Conservation (phyloP, 1,284 basidiomycete genomes). For the Apiotrichum siamense region DNA sequence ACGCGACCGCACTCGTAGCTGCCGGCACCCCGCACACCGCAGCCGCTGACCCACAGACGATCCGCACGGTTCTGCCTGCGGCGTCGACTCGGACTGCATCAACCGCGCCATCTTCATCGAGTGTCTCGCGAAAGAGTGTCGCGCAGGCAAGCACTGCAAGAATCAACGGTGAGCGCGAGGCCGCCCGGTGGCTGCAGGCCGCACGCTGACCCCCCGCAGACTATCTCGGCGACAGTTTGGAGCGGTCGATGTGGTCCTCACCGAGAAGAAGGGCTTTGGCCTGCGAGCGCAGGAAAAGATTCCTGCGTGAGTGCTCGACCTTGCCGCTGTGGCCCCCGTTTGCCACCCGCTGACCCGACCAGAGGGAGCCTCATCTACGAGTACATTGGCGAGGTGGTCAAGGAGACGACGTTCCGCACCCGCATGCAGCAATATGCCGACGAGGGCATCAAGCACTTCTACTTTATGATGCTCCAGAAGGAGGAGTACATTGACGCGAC, state of each 20-base stretch:
- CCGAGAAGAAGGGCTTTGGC: conserved; percentile 93
- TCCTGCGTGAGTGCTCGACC: conserved; percentile 55
- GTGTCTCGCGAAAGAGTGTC: conserved; percentile 81
- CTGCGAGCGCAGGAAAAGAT: conserved; percentile 70
- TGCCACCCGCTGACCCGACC: neutral
- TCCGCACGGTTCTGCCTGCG: conserved; percentile 69
- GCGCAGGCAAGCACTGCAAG: conserved; percentile 72
- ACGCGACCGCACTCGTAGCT: too few species aligned
- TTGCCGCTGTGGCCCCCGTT: neutral
- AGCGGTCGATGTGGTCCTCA: conserved; percentile 80
- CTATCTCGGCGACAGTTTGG: conserved; percentile 85
- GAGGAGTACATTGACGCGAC: conserved; percentile 99
- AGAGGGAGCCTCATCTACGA: conserved; percentile 95
- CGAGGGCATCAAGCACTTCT: conserved; percentile 93
- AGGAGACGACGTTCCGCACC: conserved; percentile 77
- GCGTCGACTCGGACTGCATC: conserved; percentile 88
- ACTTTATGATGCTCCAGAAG: conserved; percentile 99
- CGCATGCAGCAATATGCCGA: conserved; percentile 90
- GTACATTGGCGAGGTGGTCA: conserved; percentile 95
- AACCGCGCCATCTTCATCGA: conserved; percentile 97
- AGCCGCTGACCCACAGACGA: conserved; percentile 30
- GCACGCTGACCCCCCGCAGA: conserved; percentile 50
- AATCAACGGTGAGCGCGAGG: conserved; percentile 73
- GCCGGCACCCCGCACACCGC: neutral
- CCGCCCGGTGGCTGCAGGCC: neutral